Evolutionary conservation across 225 moss, liverwort and hornwort genomes (phyloP).

Genomic region (Anthoceros angustus): DNA sequence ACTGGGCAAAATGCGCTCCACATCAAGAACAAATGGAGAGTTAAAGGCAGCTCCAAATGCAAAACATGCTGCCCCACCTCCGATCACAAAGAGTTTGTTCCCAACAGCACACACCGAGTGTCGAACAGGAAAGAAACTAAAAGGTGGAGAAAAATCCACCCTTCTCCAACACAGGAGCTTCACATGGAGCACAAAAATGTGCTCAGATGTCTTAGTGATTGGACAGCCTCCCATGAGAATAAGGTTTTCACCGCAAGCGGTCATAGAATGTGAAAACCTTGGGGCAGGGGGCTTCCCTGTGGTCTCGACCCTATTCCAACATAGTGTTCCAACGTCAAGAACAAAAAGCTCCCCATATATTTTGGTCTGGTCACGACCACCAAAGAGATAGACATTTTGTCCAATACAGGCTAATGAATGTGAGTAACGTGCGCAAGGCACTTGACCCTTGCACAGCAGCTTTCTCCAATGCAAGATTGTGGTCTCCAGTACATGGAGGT

Average conservation of each 20-base stretch:
- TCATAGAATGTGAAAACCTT: constrained; percentile 84
- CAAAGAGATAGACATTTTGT: constrained; percentile 54
- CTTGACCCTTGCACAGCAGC: constrained; percentile 23
- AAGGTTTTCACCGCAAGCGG: constrained; percentile 34
- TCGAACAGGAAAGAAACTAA: constrained; percentile 43
- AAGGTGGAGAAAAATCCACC: constrained; percentile 21
- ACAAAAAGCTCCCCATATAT: constrained; percentile 50
- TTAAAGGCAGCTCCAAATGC: constrained; percentile 79
- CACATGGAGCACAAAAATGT: constrained; percentile 35
- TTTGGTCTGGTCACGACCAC: constrained; percentile 51
- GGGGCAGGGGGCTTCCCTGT: constrained; percentile 25
- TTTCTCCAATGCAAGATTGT: constrained; percentile 50
- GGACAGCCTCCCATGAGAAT: constrained; percentile 68
- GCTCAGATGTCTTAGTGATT: constrained; percentile 46
- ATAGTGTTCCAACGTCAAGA: constrained; percentile 35
- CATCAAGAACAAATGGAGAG: constrained; percentile 32
- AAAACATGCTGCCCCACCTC: constrained; percentile 87
- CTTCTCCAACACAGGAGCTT: constrained; percentile 26
- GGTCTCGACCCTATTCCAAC: constrained; percentile 32
- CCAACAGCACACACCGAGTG: constrained; percentile 46
- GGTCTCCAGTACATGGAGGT: constrained; percentile 43
- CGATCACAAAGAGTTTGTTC: constrained; percentile 40
- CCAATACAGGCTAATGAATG: constrained; percentile 48
- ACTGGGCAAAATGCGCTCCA: constrained; percentile 22
- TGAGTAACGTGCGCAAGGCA: constrained; percentile 57